These are phyloP conservation scores for Inosperma sp. DNA, from an alignment of 768 basidiomycete species.

Conservation along the genomic window DNA sequence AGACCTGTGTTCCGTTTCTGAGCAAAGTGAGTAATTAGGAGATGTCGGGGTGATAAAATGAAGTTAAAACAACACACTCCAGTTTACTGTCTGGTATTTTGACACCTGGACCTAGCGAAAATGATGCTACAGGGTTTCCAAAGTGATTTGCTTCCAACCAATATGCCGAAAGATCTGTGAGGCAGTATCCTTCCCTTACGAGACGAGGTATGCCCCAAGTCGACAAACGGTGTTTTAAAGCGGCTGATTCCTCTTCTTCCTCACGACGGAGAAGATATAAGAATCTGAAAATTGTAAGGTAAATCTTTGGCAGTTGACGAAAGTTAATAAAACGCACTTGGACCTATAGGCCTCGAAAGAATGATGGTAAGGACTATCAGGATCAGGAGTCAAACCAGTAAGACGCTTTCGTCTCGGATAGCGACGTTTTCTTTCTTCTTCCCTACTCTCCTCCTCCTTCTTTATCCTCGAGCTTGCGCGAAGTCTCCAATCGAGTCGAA, in stretches of 20 bases:
- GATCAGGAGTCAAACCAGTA: slow-evolving; percentile 27
- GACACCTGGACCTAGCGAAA: slow-evolving; percentile 59
- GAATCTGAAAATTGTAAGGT: slow-evolving; percentile 31
- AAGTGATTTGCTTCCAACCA: slow-evolving; percentile 64
- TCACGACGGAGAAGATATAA: slow-evolving; percentile 52
- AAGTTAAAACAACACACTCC: slow-evolving; percentile 48
- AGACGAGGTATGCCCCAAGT: slow-evolving; percentile 62
- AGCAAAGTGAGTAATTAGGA: not conserved
- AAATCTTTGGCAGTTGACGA: not conserved
- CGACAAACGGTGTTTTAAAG: slow-evolving; percentile 57
- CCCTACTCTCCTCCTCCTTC: slow-evolving; percentile 11
- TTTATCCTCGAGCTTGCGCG: slow-evolving; percentile 45
- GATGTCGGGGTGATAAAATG: not conserved
- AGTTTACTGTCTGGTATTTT: slow-evolving; percentile 63
- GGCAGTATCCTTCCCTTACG: slow-evolving; percentile 64
- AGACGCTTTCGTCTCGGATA: slow-evolving; percentile 37
- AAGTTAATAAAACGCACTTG: not conserved
- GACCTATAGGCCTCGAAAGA: slow-evolving; percentile 52
- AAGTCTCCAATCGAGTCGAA: slow-evolving; percentile 60
- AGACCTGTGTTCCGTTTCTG: slow-evolving; percentile 67
- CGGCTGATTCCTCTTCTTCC: slow-evolving; percentile 57
- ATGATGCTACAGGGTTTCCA: slow-evolving; percentile 63
- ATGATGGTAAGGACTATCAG: slow-evolving; percentile 41
- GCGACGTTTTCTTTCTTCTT: slow-evolving; percentile 16
- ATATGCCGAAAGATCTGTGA: slow-evolving; percentile 61